Evolutionary conservation across 805 yeast genomes (phyloP).

Genomic region (Starmerella gropengiesseri): DNA sequence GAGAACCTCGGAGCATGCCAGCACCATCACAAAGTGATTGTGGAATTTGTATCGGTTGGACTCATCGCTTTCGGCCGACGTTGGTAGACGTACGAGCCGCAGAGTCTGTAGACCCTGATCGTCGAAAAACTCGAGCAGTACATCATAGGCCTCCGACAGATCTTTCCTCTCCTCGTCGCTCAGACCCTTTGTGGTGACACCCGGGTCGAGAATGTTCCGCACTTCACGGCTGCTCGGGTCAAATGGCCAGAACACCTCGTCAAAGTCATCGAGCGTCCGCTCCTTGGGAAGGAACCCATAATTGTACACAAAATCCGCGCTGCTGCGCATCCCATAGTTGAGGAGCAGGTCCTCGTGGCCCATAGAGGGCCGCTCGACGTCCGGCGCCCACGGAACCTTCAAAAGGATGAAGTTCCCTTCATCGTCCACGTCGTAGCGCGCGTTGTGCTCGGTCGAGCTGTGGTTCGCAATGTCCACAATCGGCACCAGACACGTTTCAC

Average conservation of each 20-base stretch:
- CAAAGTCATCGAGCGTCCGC: slow-evolving; percentile 11
- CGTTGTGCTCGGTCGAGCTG: slow-evolving; percentile 8
- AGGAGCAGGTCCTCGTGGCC: slow-evolving; percentile 26
- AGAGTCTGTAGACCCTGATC: slow-evolving; percentile 10
- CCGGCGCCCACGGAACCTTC: slow-evolving; percentile 4
- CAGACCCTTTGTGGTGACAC: slow-evolving; percentile 11
- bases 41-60: slow-evolving; percentile 12
- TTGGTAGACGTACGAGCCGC: slow-evolving; percentile 13
- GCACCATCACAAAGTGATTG: slow-evolving; percentile 22
- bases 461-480: slow-evolving; percentile 38
- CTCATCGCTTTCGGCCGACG: slow-evolving; percentile 5
- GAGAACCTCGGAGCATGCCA: slow-evolving; percentile 22
- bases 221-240: slow-evolving; percentile 19
- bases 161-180: slow-evolving; percentile 13
- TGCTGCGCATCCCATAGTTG: slow-evolving; percentile 31
- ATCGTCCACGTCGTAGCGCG: slow-evolving; percentile 15
- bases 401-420: slow-evolving; percentile 17
- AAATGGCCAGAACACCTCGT: slow-evolving; percentile 18
- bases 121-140: slow-evolving; percentile 23
- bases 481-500: slow-evolving; percentile 41
- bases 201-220: slow-evolving; percentile 20
- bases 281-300: slow-evolving; percentile 33
- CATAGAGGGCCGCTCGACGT: not conserved
- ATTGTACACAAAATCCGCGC: slow-evolving; percentile 32
- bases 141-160: slow-evolving; percentile 21